These are phyloP conservation scores for Radiomyces spectabilis DNA, from an alignment of 192 early-diverging fungal species.

Conservation along the genomic window DNA sequence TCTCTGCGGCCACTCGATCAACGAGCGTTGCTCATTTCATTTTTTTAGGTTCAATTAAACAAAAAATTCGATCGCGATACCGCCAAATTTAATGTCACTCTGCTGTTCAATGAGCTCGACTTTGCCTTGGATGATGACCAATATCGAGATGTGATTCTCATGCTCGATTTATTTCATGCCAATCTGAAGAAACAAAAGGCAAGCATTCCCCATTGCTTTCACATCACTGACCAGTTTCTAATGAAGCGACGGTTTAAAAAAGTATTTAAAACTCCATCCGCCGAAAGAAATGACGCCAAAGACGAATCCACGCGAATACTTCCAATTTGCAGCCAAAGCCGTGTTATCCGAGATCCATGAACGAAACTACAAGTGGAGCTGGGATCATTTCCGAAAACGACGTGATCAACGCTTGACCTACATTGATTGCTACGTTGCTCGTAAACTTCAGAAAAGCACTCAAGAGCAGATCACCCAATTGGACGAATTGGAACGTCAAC, in stretches of 20 bases:
- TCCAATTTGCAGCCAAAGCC: slow-evolving; percentile 55
- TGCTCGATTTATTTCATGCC: slow-evolving; percentile 39
- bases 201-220: too few relatives aligned
- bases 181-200: slow-evolving; percentile 22
- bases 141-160: slow-evolving; percentile 56
- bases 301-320: slow-evolving; percentile 66
- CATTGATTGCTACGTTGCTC: slow-evolving; percentile 48
- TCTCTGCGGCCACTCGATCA: too few relatives aligned
- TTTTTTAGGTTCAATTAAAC: slow-evolving; percentile 12
- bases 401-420: slow-evolving; percentile 64
- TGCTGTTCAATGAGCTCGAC: slow-evolving; percentile 71
- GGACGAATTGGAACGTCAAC: slow-evolving; percentile 48
- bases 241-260: too few relatives aligned
- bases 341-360: slow-evolving; percentile 73
- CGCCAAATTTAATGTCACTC: slow-evolving; percentile 42
- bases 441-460: slow-evolving; percentile 26
- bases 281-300: slow-evolving; percentile 58
- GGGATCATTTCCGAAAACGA: slow-evolving; percentile 62
- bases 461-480: slow-evolving; percentile 34
- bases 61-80: slow-evolving; percentile 7
- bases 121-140: slow-evolving; percentile 74
- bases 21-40: too few relatives aligned
- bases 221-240: too few relatives aligned
- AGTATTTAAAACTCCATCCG: slow-evolving; percentile 69
- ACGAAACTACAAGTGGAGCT: slow-evolving; percentile 60